Base-by-base conservation (phyloP, 805 yeast genomes). In the Yamadazyma nakazawae region DNA sequence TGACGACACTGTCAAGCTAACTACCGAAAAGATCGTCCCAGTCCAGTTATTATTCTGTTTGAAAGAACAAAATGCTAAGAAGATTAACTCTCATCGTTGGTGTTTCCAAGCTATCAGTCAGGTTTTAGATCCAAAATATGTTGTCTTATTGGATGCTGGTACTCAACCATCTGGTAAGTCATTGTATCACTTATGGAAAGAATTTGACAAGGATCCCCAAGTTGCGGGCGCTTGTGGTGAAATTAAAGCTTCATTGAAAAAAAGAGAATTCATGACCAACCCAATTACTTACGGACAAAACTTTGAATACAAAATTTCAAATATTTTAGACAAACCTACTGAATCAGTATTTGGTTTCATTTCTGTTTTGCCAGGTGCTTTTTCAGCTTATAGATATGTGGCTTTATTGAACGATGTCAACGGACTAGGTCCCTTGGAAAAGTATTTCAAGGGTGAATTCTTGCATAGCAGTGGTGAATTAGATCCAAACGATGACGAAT, bases 151-250 rank as follows among this genome's bases (percentile, higher is more conserved):
- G 21, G 87, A 81, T 59, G 84, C 84, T 18, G 87, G 87, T 44
- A 81, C 87, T 13, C 79, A 78, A 55, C 87, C 87, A 2, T 69
- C 78, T 1, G 74, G 76, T 19, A 78, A 77, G 52, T 74, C 86
- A 4, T 65, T 81, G 47, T 74, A 77, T 48, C 75, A 80, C 51
- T 68, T 81, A 44, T 81, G 87, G 87, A 77, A 79, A 53, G 84
- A 80, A 42, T 82, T 81, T 52, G 79, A 80, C 60, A 66, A 70
- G 48, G 79, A 82, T 56, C 72, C 75, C 9, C 73, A 73, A 47
- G 82, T 82, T 24, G 87, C 86, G 4, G 87, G 87, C 21, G 85
- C 86, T 4, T 81, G 85, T 65, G 87, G 87, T n/a, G 87, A 81
- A 55, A 81, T 81, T 56, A 81, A 79, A 47, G 84, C 85, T 2